Evolutionary conservation across 306 rosid species (phyloP), one percentile per base, ranked within the genome.

Genomic region (Vigna mungo): DNA sequence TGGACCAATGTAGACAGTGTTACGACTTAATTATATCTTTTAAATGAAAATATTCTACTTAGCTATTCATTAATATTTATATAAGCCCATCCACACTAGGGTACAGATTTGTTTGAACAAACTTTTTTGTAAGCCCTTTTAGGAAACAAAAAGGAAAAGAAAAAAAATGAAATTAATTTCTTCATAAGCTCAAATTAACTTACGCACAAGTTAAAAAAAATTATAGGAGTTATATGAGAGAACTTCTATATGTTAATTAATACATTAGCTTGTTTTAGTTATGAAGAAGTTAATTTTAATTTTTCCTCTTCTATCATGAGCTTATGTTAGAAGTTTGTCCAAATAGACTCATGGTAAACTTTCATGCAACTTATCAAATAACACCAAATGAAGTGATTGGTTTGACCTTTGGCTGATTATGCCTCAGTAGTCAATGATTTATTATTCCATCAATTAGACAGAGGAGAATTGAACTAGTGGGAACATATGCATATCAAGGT

Each of bases 51-150:
- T 12, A 20, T 41, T 20, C 34, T 39, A 37, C 51, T 64, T 37
- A 1, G n/a, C 20, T 64, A 39, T 64, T 64, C 71, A 37, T 64
- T 17, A 18, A 39, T 64, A 64, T 64, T 64, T 39, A 39, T 64
- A 51, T 64, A 39, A 41, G 71, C 53, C 52, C 53, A 41, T 39
- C 4, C 44, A n/a, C 36, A 37, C 3, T 9, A 2, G 46, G 13
- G 46, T 41, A 36, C 6, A 7, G 41, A 36, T 36, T 9, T 41
- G 46, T 9, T 2, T 41, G 46, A 9, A 41, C 3, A 2, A 41
- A 41, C 2, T 41, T 41, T 5, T 41, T 9, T 3, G 2, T 41
- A 9, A 9, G 46, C 10, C 46, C 13, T 9, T 41, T 41, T 41
- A 41, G 13, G 46, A 41, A 8, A 9, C 12, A 9, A 39, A 39